A percentile compares a stretch with the other conserved stretches of the same genome.
phyloP scores from a whole-genome alignment of 2,329 filamentous ascomycete species.

The Fusarium sp. region DNA sequence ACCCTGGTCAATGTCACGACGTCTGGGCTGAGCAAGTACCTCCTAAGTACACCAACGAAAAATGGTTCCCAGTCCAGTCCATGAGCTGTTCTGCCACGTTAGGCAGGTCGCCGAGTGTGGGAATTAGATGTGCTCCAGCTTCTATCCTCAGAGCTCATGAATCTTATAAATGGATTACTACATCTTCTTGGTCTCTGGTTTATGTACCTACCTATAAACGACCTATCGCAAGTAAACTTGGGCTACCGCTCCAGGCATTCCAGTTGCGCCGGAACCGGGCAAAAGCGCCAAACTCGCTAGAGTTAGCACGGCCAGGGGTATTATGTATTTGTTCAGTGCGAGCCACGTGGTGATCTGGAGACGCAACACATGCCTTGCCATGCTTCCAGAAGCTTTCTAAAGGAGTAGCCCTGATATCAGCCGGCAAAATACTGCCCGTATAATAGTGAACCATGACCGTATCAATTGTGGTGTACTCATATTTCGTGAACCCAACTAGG shows the following conservation, averaged over 20 bases:
- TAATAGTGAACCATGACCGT: no score
- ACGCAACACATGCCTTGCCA: not conserved
- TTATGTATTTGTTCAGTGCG: not conserved
- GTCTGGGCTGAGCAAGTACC: not conserved
- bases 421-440: no score
- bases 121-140: no score
- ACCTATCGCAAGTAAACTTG: no score
- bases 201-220: no score
- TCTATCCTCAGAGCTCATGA: no score
- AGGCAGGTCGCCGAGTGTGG: not conserved
- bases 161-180: no score
- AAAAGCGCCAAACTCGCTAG: not conserved
- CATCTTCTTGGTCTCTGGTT: no score
- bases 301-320: not conserved
- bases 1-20: not conserved
- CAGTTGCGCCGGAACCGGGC: slow-evolving; percentile 13
- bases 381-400: not conserved
- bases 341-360: slow-evolving; percentile 20
- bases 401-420: no score
- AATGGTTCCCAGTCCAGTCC: not conserved
- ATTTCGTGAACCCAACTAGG: no score
- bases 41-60: not conserved
- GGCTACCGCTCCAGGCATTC: not conserved
- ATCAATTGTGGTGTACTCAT: no score
- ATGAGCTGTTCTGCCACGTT: slow-evolving; percentile 1